Percentiles rank a stretch among this genome's conserved stretches.
Conservation (phyloP, 2,329 filamentous ascomycete species). For the Neurospora crassa region DNA sequence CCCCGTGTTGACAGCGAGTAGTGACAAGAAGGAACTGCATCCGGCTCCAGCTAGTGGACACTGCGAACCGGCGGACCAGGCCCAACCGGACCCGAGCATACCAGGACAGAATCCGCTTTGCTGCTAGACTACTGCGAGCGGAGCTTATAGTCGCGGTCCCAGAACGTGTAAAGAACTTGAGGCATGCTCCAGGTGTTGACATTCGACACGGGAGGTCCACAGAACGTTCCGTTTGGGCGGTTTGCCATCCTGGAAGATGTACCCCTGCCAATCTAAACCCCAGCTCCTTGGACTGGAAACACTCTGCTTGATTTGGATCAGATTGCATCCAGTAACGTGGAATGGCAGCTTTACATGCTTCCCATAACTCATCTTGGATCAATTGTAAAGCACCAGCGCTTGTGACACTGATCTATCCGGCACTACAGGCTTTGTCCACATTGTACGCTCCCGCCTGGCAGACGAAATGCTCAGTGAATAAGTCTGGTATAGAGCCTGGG, state of each 20-base stretch:
- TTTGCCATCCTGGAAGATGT: neutral
- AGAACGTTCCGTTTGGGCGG: neutral
- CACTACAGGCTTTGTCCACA: neutral
- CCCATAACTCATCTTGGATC: neutral
- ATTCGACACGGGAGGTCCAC: neutral
- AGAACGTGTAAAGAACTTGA: neutral
- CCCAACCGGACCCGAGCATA: neutral
- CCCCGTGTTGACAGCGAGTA: neutral
- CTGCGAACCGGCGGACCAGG: neutral
- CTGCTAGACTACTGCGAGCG: neutral
- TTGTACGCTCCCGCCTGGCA: neutral
- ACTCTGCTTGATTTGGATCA: constrained; percentile 13
- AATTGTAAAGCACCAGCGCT: neutral
- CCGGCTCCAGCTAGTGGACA: neutral
- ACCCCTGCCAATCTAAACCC: constrained; percentile 9
- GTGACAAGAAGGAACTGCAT: neutral
- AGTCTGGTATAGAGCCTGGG: neutral
- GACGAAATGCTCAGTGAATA: neutral
- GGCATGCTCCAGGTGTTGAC: neutral
- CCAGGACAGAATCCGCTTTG: neutral
- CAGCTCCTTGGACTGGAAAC: constrained; percentile 6
- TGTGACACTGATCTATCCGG: neutral
- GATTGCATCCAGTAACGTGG: constrained; percentile 9
- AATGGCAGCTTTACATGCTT: neutral
- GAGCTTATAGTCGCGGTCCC: neutral